phyloP scores from a whole-genome alignment of 2,329 filamentous ascomycete species.

The Calonectria multiphialidica region DNA sequence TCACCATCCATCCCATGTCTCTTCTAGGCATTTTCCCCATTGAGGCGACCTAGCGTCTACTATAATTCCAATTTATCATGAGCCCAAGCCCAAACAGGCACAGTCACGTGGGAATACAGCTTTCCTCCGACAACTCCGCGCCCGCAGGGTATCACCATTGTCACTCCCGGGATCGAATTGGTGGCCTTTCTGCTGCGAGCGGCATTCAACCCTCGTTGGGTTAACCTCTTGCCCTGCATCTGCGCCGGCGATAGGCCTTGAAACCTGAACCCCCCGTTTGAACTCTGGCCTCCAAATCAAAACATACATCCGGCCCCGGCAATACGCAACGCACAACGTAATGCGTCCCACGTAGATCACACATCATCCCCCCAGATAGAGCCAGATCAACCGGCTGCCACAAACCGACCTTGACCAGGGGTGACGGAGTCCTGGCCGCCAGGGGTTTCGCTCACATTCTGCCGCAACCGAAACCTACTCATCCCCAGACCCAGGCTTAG shows the following conservation, averaged over 20 bases:
- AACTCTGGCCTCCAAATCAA: constrained; percentile 3
- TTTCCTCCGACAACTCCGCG: background rate
- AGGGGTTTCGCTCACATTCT: background rate
- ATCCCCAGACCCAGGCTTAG: background rate
- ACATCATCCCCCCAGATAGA: constrained; percentile 12
- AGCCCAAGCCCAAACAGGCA: constrained; percentile 4
- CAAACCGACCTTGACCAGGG: background rate
- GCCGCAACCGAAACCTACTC: constrained; percentile 5
- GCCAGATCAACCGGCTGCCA: constrained; percentile 5
- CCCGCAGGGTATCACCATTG: background rate
- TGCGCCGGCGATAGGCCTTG: constrained; percentile 2
- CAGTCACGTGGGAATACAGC: constrained; percentile 12
- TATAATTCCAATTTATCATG: constrained; percentile 22
- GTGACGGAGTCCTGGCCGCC: background rate
- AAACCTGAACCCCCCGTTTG: background rate
- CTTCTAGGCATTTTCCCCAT: constrained; percentile 19
- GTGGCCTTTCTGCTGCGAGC: background rate
- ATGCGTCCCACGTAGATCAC: constrained; percentile 13
- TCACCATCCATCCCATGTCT: constrained; percentile 16
- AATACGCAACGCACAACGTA: constrained; percentile 17
- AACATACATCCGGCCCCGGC: background rate
- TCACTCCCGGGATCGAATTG: background rate
- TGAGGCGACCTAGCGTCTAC: constrained; percentile 10
- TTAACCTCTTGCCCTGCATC: background rate
- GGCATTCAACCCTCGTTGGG: background rate